Evolutionary conservation across 2,329 filamentous ascomycete species (phyloP).

Genomic region (Didymella lethalis): DNA sequence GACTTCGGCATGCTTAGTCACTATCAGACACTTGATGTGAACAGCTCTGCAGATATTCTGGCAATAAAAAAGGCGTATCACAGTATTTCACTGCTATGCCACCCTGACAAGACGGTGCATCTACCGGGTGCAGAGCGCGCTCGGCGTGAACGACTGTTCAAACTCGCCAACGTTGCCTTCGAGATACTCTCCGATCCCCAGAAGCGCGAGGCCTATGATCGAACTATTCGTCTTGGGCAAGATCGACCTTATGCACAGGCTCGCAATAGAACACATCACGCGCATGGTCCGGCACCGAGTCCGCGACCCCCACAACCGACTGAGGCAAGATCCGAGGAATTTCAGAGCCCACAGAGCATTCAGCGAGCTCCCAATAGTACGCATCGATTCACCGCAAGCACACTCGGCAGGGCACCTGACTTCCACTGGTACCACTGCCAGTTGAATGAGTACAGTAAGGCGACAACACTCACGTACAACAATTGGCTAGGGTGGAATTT

Average conservation of each 20-base stretch:
- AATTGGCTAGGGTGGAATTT: slow-evolving; percentile 7
- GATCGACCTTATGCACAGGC: neutral
- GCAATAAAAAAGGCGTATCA: slow-evolving; percentile 8
- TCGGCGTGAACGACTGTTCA: slow-evolving; percentile 1
- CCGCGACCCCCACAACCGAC: neutral
- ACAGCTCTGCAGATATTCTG: neutral
- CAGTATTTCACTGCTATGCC: slow-evolving; percentile 2
- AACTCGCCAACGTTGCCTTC: slow-evolving; percentile 5
- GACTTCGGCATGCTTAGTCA: slow-evolving; percentile 1
- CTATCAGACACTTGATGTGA: neutral
- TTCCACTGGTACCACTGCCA: slow-evolving; percentile 3
- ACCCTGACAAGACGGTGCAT: slow-evolving; percentile 8
- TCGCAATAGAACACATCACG: neutral
- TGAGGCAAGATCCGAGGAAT: neutral
- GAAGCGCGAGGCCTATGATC: slow-evolving; percentile 1
- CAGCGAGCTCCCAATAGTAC: slow-evolving; percentile 1
- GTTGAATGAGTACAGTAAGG: neutral
- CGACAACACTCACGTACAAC: slow-evolving; percentile 1
- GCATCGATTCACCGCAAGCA: neutral
- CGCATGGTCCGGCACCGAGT: neutral
- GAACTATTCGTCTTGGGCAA: neutral
- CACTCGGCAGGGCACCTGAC: slow-evolving; percentile 1
- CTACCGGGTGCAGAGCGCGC: neutral
- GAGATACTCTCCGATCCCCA: slow-evolving; percentile 1
- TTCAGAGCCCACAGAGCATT: neutral